Base-by-base conservation (phyloP, 2,329 filamentous ascomycete genomes). In the Myrmaecium sp. region DNA sequence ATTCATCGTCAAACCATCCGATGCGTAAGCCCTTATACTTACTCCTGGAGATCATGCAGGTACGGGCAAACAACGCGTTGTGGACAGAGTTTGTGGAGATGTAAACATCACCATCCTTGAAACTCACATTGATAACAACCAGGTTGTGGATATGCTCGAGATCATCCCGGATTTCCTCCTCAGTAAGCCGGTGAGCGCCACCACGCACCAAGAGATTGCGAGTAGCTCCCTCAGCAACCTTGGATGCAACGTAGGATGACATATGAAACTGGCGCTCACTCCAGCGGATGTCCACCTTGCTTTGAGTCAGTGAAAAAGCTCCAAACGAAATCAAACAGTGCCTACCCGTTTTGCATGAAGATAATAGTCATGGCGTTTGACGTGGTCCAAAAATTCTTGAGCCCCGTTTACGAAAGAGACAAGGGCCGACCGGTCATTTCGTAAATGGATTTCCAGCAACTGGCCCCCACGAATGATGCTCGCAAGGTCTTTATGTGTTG, bases 141-240 rank as follows among this genome's bases (percentile, higher is more conserved):
- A 91, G 60, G 34, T 80, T 79, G 54, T 86, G 73, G 33, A 91
- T 86, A 44, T 91, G 81, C 14, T 83, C 74, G 19, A 89, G 60
- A 39, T 91, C 77, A 4, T 73, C 63, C 7, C 75, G 69, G 35
- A 91, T 69, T 10, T 54, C 51, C 5, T 66, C 53, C 36, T 73
- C 73, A 0, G 71, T 81, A 36, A 78, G 28, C 55, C 62, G 28
- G 54, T 54, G 37, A 58, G 38, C 34, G 11, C 66, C 67, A 6
- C 64, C 62, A 30, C 66, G 65, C 21, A 91, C 64, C 12, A 84
- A 54, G 19, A 91, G 48, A 39, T 86, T 89, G 32, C 81, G 70
- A 21, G 70, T 77, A 9, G 76, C 76, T 9, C 79, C 78, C 25
- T 50, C 57, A 20, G 51, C 49, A 29, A 84, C 63, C 43, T 76